Evolutionary conservation across 176 grass and related monocot species (phyloP).

Genomic region (Hordeum vulgare): DNA sequence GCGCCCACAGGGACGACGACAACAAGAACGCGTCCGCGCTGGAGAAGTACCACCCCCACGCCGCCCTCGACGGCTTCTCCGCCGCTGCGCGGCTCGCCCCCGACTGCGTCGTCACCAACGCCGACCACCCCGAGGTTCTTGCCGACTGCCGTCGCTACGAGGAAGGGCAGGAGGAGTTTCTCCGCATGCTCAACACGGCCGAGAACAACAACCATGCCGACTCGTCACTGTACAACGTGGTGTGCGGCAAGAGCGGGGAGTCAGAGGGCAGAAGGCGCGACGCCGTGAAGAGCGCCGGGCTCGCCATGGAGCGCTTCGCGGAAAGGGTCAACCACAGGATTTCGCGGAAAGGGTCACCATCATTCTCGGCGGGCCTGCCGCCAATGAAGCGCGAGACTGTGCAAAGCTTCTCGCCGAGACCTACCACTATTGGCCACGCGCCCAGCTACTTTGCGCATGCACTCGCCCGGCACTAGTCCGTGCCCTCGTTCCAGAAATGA

Average conservation of each 20-base stretch:
- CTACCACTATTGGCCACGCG: background rate
- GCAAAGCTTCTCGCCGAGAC: background rate
- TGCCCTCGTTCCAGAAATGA: background rate
- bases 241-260: no score
- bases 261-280: no score
- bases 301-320: no score
- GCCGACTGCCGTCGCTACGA: background rate
- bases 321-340: no score
- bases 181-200: background rate
- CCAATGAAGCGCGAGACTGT: background rate
- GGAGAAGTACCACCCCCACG: background rate
- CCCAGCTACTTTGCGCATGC: background rate
- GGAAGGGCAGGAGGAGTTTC: background rate
- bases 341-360: background rate
- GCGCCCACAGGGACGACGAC: background rate
- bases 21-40: background rate
- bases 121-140: background rate
- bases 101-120: background rate
- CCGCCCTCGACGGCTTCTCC: constrained; percentile 2
- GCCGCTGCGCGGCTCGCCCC: background rate
- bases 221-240: no score
- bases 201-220: no score
- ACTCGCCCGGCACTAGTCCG: background rate
- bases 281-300: background rate
- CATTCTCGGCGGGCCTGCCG: background rate